Percentiles rank a stretch among this genome's conserved stretches.
These are phyloP conservation scores for Eryngium alpinum DNA, from an alignment of 140 eudicot genomes.

Conservation along the genomic window DNA sequence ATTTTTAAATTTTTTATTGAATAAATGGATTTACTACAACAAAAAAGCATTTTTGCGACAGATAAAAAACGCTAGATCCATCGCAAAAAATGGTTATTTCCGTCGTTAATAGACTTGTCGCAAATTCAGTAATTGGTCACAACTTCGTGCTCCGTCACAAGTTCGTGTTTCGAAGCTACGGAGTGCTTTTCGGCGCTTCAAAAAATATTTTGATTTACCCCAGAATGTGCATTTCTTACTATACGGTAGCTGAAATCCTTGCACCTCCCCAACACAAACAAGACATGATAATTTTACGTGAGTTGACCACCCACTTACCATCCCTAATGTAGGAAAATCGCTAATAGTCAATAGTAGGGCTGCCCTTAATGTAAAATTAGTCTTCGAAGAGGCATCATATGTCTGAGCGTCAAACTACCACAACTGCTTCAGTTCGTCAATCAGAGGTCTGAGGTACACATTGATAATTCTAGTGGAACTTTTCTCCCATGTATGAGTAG, in stretches of 20 bases:
- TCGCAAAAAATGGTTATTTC: no score
- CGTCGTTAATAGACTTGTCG: no score
- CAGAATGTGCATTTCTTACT: neutral
- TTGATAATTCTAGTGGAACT: no score
- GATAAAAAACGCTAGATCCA: no score
- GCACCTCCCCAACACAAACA: neutral
- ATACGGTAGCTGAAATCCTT: neutral
- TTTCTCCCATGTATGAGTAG: no score
- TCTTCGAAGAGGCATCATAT: neutral
- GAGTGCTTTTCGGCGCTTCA: no score
- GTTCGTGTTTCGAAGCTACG: no score
- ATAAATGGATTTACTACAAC: no score
- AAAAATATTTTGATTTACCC: neutral
- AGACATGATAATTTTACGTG: neutral
- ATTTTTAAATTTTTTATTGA: no score
- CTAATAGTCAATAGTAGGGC: neutral
- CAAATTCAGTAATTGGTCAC: no score
- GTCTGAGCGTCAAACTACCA: neutral
- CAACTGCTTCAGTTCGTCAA: neutral
- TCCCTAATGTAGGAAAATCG: neutral
- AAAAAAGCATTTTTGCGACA: no score
- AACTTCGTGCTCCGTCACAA: no score
- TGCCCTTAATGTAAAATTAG: neutral
- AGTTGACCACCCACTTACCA: neutral
- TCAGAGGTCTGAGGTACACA: neutral